A percentile compares a stretch with the other conserved stretches of the same genome.
phyloP scores from a whole-genome alignment of 2,329 filamentous ascomycete genomes.

The Leptographium lundbergii region DNA sequence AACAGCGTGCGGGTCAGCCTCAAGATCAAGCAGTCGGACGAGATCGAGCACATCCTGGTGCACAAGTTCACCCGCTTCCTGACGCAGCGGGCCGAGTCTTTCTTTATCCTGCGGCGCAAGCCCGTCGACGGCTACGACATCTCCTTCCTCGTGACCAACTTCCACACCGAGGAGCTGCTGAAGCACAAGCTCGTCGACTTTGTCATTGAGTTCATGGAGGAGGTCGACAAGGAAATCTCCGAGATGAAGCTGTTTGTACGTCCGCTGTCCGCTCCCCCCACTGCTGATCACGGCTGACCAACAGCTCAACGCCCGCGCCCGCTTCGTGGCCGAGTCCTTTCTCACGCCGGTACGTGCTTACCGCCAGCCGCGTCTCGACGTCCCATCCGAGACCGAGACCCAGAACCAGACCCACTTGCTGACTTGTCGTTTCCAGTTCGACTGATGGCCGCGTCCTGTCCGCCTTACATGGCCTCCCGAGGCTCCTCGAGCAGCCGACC shows the following conservation, averaged over 20 bases:
- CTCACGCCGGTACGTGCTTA: slow-evolving; percentile 53
- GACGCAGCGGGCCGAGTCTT: slow-evolving; percentile 89
- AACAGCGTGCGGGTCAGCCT: slow-evolving; percentile 97
- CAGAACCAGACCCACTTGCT: background rate
- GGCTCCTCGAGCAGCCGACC: background rate
- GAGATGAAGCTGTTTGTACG: slow-evolving; percentile 99
- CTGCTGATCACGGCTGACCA: background rate
- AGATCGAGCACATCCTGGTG: slow-evolving; percentile 95
- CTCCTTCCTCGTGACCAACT: slow-evolving; percentile 96
- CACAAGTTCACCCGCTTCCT: slow-evolving; percentile 98
- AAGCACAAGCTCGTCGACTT: slow-evolving; percentile 99
- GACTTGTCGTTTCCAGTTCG: background rate
- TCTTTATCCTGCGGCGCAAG: slow-evolving; percentile 92
- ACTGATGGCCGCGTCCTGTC: background rate
- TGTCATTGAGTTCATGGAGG: slow-evolving; percentile 99
- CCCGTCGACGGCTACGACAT: slow-evolving; percentile 98
- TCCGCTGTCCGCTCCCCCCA: slow-evolving; percentile 10
- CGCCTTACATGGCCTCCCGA: background rate
- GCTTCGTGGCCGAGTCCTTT: slow-evolving; percentile 98
- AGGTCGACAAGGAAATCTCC: slow-evolving; percentile 99
- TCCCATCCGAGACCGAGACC: no score
- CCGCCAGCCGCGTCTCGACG: background rate
- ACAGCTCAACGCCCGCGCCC: slow-evolving; percentile 87
- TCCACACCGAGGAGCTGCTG: slow-evolving; percentile 96
- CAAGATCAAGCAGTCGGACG: slow-evolving; percentile 98